These are phyloP conservation scores for Acephala macrosclerotiorum DNA, from an alignment of 2,329 filamentous ascomycete genomes.

Conservation along the genomic window DNA sequence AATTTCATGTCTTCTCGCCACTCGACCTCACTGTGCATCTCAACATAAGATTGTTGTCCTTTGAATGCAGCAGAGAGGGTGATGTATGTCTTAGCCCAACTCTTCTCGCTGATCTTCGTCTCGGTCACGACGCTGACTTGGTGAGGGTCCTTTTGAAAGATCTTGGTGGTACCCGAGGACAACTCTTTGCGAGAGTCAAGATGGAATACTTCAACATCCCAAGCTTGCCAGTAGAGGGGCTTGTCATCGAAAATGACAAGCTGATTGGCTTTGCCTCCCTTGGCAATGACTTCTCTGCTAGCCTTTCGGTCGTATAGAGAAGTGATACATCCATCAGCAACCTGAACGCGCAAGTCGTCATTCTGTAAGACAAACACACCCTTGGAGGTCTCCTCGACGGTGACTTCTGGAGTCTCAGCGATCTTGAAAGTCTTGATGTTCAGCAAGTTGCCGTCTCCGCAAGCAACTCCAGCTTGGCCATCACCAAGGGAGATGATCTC, in stretches of 20 bases:
- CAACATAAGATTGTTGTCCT: conserved; percentile 72
- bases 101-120: conserved; percentile 86
- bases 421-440: conserved; percentile 58
- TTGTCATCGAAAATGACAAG: conserved; percentile 97
- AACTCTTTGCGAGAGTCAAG: conserved; percentile 86
- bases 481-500: conserved; percentile 73
- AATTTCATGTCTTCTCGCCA: conserved; percentile 98
- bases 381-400: conserved; percentile 56
- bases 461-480: conserved; percentile 60
- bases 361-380: conserved; percentile 84
- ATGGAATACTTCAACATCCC: conserved; percentile 98
- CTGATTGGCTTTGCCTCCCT: conserved; percentile 82
- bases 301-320: conserved; percentile 81
- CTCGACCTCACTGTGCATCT: conserved; percentile 86
- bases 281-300: conserved; percentile 79
- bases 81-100: conserved; percentile 86
- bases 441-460: conserved; percentile 61
- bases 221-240: conserved; percentile 95
- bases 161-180: conserved; percentile 68
- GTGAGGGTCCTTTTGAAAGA: conserved; percentile 76
- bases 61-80: conserved; percentile 75
- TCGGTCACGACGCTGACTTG: conserved; percentile 83
- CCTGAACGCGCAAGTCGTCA: conserved; percentile 73
- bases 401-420: conserved; percentile 56
- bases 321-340: conserved; percentile 79